A percentile compares a stretch with the other conserved stretches of the same genome.
These are phyloP conservation scores for Calonectria ilicicola DNA, from an alignment of 2,329 filamentous ascomycete genomes.

Conservation along the genomic window DNA sequence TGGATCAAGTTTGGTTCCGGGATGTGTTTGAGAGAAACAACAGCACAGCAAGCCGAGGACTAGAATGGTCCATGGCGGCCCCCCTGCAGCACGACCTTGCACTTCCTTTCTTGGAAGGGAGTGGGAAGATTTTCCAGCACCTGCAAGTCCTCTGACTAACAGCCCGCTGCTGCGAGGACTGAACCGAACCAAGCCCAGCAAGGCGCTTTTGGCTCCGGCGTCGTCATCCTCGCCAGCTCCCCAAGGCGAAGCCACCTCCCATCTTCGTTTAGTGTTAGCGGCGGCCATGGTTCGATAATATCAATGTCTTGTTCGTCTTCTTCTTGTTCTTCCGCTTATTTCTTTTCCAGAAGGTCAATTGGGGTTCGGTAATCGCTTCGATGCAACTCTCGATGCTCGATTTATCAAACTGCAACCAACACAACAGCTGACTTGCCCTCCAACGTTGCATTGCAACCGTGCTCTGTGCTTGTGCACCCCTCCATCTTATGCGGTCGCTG, in stretches of 20 bases:
- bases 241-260: neutral
- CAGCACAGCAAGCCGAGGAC: neutral
- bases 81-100: conserved; percentile 3
- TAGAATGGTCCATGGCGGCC: conserved; percentile 12
- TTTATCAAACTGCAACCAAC: neutral
- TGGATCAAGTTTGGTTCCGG: neutral
- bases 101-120: neutral
- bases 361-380: neutral
- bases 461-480: neutral
- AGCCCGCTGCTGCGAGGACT: neutral
- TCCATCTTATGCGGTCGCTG: conserved; percentile 22
- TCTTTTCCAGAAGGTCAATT: neutral
- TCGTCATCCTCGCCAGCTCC: neutral
- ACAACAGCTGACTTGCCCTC: neutral
- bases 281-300: neutral
- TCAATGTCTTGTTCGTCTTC: neutral
- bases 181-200: neutral
- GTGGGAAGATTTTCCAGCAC: neutral
- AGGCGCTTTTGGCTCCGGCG: neutral
- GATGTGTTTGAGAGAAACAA: conserved; percentile 2
- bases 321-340: too few species aligned
- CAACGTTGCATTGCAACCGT: neutral
- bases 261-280: neutral
- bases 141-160: neutral
- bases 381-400: neutral